phyloP scores from a whole-genome alignment of 2,329 filamentous ascomycete species.

The Beauveria brongniartii region DNA sequence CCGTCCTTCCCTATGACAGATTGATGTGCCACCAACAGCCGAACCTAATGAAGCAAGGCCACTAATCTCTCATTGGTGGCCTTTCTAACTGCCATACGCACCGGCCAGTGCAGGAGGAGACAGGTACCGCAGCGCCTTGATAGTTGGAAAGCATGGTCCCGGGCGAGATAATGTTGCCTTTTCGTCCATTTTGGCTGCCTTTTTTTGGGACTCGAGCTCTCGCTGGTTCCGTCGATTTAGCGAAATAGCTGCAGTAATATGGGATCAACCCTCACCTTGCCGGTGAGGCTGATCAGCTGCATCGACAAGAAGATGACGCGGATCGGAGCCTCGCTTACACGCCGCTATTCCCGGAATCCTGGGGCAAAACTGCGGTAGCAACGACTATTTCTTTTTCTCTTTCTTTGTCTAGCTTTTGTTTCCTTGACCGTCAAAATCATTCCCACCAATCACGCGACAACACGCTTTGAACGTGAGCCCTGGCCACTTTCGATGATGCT shows the following conservation, averaged over 20 bases:
- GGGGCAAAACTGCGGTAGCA: neutral
- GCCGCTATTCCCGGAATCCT: neutral
- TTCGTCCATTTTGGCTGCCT: neutral
- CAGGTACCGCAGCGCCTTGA: neutral
- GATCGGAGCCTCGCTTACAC: neutral
- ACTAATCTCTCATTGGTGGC: neutral
- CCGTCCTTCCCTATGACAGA: neutral
- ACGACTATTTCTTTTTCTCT: neutral
- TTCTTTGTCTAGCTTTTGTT: neutral
- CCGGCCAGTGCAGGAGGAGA: neutral
- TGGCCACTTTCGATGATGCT: neutral
- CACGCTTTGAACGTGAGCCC: neutral
- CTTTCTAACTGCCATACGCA: neutral
- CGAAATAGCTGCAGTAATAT: neutral
- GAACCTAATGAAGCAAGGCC: neutral
- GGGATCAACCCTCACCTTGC: too few species aligned
- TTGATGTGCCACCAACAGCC: neutral
- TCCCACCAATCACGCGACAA: neutral
- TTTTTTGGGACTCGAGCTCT: neutral
- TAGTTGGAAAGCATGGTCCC: neutral
- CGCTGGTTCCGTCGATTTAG: neutral
- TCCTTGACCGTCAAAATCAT: neutral
- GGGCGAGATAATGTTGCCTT: neutral
- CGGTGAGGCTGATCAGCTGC: neutral
- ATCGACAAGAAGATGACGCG: too few species aligned